phyloP scores from a whole-genome alignment of 2,329 filamentous ascomycete species.

The Fonsecaea multimorphosa region DNA sequence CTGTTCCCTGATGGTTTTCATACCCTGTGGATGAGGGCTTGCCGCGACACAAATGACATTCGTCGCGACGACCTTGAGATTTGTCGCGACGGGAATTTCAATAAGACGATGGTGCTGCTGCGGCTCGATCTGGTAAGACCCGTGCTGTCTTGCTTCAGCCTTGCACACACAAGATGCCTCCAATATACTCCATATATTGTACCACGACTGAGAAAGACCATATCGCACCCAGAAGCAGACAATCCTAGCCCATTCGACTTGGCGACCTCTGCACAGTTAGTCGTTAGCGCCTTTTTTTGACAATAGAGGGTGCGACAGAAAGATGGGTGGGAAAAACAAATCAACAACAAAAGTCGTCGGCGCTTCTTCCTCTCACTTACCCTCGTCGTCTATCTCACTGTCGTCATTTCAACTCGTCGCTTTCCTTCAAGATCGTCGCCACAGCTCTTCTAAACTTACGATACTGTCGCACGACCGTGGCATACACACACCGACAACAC shows the following conservation, averaged over 20 bases:
- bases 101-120: background rate
- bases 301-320: slow-evolving; percentile 5
- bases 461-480: background rate
- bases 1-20: too few species aligned
- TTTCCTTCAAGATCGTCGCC: background rate
- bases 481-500: background rate
- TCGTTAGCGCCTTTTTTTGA: background rate
- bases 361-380: background rate
- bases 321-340: background rate
- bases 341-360: background rate
- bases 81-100: background rate
- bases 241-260: background rate
- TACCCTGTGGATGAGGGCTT: background rate
- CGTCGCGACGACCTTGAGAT: background rate
- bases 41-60: background rate
- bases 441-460: background rate
- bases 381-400: background rate
- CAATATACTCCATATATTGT: background rate
- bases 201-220: background rate
- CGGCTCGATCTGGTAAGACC: slow-evolving; percentile 1
- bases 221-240: background rate
- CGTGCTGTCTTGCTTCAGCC: background rate
- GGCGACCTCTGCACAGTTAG: background rate
- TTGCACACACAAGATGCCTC: background rate
- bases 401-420: background rate